Conservation (phyloP, 2,329 filamentous ascomycete genomes). For the Pyricularia pennisetigena region DNA sequence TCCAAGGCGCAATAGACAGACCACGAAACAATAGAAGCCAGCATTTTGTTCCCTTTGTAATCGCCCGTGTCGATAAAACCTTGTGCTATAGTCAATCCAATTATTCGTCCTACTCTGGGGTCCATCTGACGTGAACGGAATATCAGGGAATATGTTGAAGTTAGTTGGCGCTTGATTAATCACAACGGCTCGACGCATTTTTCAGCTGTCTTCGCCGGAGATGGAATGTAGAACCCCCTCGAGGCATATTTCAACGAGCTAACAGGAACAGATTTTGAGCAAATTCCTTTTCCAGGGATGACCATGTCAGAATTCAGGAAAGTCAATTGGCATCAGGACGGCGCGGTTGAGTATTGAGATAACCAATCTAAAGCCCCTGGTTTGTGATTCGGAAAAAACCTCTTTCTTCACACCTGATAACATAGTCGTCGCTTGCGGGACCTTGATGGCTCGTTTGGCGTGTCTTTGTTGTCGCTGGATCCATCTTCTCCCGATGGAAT, state of each 20-base stretch:
- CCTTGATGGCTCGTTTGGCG: too few species aligned
- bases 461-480: too few species aligned
- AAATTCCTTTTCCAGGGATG: conserved; percentile 8
- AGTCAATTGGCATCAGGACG: background rate
- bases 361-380: too few species aligned
- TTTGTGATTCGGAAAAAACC: too few species aligned
- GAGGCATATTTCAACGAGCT: background rate
- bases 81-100: conserved; percentile 15
- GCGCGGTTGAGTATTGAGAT: too few species aligned
- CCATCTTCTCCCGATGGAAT: too few species aligned
- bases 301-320: conserved; percentile 8
- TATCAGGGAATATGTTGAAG: background rate
- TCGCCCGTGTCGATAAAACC: conserved; percentile 5
- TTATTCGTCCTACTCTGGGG: background rate
- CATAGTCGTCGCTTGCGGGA: too few species aligned
- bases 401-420: too few species aligned
- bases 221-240: background rate
- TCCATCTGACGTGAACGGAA: background rate
- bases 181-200: background rate
- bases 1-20: conserved; percentile 53
- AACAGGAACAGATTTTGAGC: background rate
- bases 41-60: conserved; percentile 8
- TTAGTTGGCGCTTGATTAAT: background rate
- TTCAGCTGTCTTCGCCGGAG: background rate
- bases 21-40: conserved; percentile 20